These are phyloP conservation scores for Colletotrichum abscissum DNA, from an alignment of 2,329 filamentous ascomycete species.

Conservation along the genomic window DNA sequence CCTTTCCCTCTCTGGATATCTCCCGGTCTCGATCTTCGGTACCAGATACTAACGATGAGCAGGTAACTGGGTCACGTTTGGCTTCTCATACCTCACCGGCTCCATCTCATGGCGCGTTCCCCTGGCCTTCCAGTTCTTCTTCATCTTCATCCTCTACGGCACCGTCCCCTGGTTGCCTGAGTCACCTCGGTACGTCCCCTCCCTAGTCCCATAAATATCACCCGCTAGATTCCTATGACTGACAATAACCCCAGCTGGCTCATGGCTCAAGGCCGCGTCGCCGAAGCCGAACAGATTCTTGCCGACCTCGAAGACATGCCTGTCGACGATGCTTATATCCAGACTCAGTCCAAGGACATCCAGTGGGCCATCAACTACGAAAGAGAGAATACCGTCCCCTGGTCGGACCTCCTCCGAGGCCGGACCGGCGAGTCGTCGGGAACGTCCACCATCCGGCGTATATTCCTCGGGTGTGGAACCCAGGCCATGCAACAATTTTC, in stretches of 20 bases:
- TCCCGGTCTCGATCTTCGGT: too few relatives aligned
- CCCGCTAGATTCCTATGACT: neutral
- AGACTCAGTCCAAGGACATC: constrained; percentile 44
- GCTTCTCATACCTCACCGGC: constrained; percentile 46
- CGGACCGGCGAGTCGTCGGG: constrained; percentile 55
- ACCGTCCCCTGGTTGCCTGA: constrained; percentile 46
- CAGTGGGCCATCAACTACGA: constrained; percentile 45
- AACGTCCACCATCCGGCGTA: constrained; percentile 60
- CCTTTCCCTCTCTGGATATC: neutral
- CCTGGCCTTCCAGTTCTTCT: constrained; percentile 56
- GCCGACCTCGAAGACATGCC: constrained; percentile 40
- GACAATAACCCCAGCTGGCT: constrained; percentile 37
- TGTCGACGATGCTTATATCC: constrained; percentile 40
- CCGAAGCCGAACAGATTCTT: constrained; percentile 46
- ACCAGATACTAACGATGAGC: neutral
- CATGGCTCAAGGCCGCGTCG: constrained; percentile 38
- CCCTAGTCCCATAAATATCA: too few relatives aligned
- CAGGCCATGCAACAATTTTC: constrained; percentile 42
- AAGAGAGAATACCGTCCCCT: constrained; percentile 57
- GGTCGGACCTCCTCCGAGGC: constrained; percentile 60
- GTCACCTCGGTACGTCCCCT: constrained; percentile 41
- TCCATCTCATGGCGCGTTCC: constrained; percentile 53
- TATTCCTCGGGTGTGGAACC: constrained; percentile 62
- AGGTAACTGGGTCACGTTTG: constrained; percentile 52
- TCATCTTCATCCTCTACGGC: constrained; percentile 46